Percentiles rank a stretch among this genome's conserved stretches.
Evolutionary conservation across 2,329 filamentous ascomycete genomes (phyloP).

Genomic region (Aureobasidium sp.): DNA sequence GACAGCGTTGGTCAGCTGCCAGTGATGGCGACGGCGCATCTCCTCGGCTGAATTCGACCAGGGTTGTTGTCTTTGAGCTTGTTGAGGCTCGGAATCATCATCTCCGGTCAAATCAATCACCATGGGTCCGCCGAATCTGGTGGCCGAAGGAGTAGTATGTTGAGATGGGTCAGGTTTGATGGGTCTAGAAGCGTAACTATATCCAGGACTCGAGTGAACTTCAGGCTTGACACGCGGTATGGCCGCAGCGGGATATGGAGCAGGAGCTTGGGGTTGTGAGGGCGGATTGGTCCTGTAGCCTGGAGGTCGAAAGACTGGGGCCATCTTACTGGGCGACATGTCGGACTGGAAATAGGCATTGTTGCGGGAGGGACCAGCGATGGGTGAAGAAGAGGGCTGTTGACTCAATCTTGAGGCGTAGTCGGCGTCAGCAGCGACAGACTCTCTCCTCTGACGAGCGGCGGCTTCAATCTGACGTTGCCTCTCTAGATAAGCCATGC

Average conservation of each 20-base stretch:
- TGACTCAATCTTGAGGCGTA: conserved; percentile 25
- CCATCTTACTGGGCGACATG: conserved; percentile 10
- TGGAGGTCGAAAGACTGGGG: conserved; percentile 20
- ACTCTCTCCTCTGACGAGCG: conserved; percentile 17
- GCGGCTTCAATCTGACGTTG: conserved; percentile 14
- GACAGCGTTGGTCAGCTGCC: not conserved
- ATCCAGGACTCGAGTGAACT: not conserved
- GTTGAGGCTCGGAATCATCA: not conserved
- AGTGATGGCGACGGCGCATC: conserved; percentile 1
- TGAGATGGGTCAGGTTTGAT: not conserved
- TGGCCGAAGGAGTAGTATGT: not conserved
- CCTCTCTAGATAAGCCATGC: conserved; percentile 3
- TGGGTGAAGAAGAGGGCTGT: conserved; percentile 8
- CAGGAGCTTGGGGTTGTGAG: not conserved
- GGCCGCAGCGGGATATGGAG: not conserved
- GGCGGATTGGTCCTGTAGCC: conserved; percentile 15
- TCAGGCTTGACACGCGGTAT: conserved; percentile 7
- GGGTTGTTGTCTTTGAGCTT: not conserved
- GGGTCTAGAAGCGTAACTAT: not conserved
- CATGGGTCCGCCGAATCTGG: not conserved
- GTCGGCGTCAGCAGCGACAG: conserved; percentile 21
- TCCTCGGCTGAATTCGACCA: not conserved
- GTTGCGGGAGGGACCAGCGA: conserved; percentile 7
- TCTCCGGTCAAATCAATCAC: conserved; percentile 6
- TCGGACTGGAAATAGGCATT: not conserved